Percentiles rank a stretch among this genome's conserved stretches.
Evolutionary conservation across 2,329 filamentous ascomycete genomes (phyloP).

Genomic region (Atkinsonella hypoxylon): DNA sequence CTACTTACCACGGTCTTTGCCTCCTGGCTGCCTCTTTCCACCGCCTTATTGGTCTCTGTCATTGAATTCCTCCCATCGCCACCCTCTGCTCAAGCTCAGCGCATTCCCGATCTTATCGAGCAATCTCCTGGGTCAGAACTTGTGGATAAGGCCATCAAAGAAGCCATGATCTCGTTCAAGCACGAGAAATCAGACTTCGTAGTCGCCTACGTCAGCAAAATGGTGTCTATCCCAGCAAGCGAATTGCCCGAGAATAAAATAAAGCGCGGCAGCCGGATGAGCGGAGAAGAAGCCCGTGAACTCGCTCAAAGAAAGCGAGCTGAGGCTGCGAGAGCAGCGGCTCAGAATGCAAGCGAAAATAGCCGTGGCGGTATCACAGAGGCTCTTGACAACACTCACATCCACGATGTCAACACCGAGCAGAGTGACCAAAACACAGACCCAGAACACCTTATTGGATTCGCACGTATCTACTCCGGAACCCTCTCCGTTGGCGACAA

Average conservation of each 20-base stretch:
- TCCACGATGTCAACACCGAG: conserved; percentile 39
- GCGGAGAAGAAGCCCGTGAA: conserved; percentile 80
- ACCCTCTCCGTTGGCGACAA: conserved; percentile 80
- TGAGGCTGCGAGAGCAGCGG: conserved; percentile 69
- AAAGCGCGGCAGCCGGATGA: conserved; percentile 52
- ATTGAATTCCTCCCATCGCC: conserved; percentile 88
- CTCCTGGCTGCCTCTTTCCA: conserved; percentile 85
- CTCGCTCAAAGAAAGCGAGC: conserved; percentile 79
- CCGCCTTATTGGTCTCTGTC: conserved; percentile 83
- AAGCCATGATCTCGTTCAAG: conserved; percentile 77
- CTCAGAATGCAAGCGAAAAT: conserved; percentile 36
- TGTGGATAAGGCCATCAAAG: conserved; percentile 56
- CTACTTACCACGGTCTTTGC: conserved; percentile 80
- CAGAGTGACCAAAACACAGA: conserved; percentile 50
- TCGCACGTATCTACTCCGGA: conserved; percentile 87
- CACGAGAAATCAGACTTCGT: conserved; percentile 59
- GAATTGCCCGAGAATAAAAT: conserved; percentile 82
- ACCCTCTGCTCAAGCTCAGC: conserved; percentile 61
- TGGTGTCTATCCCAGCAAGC: conserved; percentile 90
- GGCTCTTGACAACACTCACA: conserved; percentile 47
- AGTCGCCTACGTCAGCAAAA: conserved; percentile 94
- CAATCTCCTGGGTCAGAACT: conserved; percentile 64
- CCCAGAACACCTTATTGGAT: conserved; percentile 83
- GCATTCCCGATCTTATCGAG: conserved; percentile 69
- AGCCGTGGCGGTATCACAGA: conserved; percentile 45